Evolutionary conservation across 352 stramenopile genomes (phyloP).

Genomic region (Thalassiosira mediterranea): DNA sequence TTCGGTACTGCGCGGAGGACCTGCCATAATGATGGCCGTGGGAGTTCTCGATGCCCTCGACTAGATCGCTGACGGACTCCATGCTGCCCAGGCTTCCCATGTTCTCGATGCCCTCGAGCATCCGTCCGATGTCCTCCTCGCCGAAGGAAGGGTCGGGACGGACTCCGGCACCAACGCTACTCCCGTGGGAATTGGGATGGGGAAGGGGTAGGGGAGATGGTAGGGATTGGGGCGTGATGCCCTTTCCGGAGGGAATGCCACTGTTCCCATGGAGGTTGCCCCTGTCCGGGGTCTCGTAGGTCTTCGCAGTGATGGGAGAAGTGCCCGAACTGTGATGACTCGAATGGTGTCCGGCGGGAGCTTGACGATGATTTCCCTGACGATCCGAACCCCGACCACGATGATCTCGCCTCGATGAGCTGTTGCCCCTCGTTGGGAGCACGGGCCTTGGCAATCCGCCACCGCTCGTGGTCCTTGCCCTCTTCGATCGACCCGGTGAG

Average conservation of each 20-base stretch:
- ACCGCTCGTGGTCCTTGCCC: neutral
- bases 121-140: slow-evolving; percentile 15
- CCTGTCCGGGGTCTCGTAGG: too few species aligned
- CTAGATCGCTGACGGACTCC: slow-evolving; percentile 6
- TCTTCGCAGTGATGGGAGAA: too few species aligned
- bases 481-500: neutral
- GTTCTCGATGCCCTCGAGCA: slow-evolving; percentile 20
- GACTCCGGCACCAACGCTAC: too few species aligned
- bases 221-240: neutral
- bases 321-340: too few species aligned
- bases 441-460: neutral
- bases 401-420: too few species aligned
- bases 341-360: too few species aligned
- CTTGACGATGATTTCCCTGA: too few species aligned
- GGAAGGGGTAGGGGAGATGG: neutral
- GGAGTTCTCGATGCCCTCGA: neutral
- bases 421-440: neutral
- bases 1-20: too few species aligned
- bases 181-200: neutral
- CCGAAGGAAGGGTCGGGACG: slow-evolving; percentile 12
- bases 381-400: too few species aligned
- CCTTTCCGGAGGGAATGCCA: too few species aligned
- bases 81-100: slow-evolving; percentile 24
- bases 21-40: neutral
- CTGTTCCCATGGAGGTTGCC: too few species aligned